Evolutionary conservation across 2,329 filamentous ascomycete species (phyloP).

Genomic region (Ceratocystis diversiconidia): DNA sequence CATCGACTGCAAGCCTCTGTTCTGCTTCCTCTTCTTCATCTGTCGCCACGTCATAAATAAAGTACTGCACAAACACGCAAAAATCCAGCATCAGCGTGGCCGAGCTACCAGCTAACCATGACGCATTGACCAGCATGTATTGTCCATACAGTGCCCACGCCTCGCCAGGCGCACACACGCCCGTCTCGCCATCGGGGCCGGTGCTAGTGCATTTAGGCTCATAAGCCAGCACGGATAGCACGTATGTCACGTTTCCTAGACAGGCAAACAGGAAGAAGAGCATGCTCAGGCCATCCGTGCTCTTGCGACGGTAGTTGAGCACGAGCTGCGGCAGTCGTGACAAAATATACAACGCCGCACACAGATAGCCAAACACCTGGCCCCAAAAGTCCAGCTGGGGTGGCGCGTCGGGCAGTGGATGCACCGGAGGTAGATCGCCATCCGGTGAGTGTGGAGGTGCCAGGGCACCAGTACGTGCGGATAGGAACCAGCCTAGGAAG

Average conservation of each 20-base stretch:
- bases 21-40: constrained; percentile 23
- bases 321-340: constrained; percentile 81
- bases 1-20: neutral
- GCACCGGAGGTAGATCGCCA: constrained; percentile 26
- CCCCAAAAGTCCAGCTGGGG: constrained; percentile 58
- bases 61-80: constrained; percentile 82
- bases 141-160: constrained; percentile 51
- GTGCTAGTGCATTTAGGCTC: constrained; percentile 49
- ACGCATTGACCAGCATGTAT: constrained; percentile 81
- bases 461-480: constrained; percentile 27
- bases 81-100: constrained; percentile 77
- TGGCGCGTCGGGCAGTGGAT: constrained; percentile 25
- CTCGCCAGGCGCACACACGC: constrained; percentile 51
- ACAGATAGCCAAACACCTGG: constrained; percentile 88
- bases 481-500: constrained; percentile 72
- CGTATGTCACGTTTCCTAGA: constrained; percentile 86
- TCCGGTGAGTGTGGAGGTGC: neutral
- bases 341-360: constrained; percentile 75
- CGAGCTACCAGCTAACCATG: constrained; percentile 79
- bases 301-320: constrained; percentile 83
- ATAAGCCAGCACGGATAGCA: constrained; percentile 81
- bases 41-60: constrained; percentile 53
- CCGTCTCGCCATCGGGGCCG: constrained; percentile 20
- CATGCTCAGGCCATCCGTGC: constrained; percentile 82
- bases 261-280: constrained; percentile 96